These are phyloP conservation scores for Annulohypoxylon bovei DNA, from an alignment of 495 filamentous ascomycete species.

Conservation along the genomic window DNA sequence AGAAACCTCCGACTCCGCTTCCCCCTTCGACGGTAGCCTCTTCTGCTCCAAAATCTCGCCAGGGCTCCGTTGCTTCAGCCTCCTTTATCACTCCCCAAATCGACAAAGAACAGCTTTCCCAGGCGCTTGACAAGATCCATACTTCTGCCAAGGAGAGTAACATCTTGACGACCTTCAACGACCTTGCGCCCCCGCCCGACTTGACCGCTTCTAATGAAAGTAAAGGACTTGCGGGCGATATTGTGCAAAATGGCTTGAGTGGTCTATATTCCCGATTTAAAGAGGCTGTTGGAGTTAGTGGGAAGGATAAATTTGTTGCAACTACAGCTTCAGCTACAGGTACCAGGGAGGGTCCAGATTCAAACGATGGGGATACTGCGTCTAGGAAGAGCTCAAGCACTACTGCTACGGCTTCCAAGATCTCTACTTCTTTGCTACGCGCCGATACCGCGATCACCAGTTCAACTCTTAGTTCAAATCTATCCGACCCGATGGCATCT, in stretches of 20 bases:
- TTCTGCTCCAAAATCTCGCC: slow-evolving; percentile 58
- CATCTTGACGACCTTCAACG: slow-evolving; percentile 86
- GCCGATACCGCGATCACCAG: slow-evolving; percentile 50
- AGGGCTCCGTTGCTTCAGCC: slow-evolving; percentile 72
- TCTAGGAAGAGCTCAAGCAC: slow-evolving; percentile 51
- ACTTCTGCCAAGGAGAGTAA: slow-evolving; percentile 81
- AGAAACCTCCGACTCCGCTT: slow-evolving; percentile 43
- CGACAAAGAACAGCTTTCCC: slow-evolving; percentile 75
- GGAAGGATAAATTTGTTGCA: slow-evolving; percentile 64
- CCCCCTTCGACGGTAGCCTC: slow-evolving; percentile 36
- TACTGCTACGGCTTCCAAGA: slow-evolving; percentile 53
- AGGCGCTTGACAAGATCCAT: slow-evolving; percentile 86
- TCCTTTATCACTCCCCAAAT: slow-evolving; percentile 63
- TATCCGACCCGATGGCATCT: slow-evolving; percentile 51
- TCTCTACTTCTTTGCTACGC: slow-evolving; percentile 44
- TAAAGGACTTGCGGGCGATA: slow-evolving; percentile 73
- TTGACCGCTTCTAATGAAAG: slow-evolving; percentile 65
- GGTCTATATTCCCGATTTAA: slow-evolving; percentile 85
- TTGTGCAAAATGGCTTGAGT: slow-evolving; percentile 82
- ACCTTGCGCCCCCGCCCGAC: slow-evolving; percentile 73
- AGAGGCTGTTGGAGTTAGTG: slow-evolving; percentile 74
- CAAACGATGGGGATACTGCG: slow-evolving; percentile 51
- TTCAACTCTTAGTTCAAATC: slow-evolving; percentile 49
- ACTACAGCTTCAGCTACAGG: neutral
- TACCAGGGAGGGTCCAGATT: slow-evolving; percentile 41